These are phyloP conservation scores for Filobasidium floriforme DNA, from an alignment of 768 basidiomycete genomes.

Conservation along the genomic window DNA sequence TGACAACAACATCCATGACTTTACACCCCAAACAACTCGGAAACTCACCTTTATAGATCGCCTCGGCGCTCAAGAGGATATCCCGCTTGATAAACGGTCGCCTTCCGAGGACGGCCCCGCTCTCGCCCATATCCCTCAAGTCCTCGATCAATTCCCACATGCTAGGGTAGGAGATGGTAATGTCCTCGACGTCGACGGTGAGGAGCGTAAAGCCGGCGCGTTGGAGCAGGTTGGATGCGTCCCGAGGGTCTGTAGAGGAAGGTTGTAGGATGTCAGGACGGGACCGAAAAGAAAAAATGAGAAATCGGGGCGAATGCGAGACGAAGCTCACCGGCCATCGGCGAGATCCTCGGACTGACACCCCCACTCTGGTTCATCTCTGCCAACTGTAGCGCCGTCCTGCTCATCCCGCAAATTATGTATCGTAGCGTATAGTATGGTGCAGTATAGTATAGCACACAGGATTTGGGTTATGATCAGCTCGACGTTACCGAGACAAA, in stretches of 20 bases:
- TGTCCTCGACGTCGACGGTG: constrained; percentile 91
- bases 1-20: background rate
- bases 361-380: constrained; percentile 91
- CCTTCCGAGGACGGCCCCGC: constrained; percentile 80
- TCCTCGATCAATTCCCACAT: constrained; percentile 96
- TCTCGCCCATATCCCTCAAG: constrained; percentile 92
- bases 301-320: no score
- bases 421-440: no score
- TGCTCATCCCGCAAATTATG: constrained; percentile 39
- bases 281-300: no score
- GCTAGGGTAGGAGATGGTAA: constrained; percentile 79
- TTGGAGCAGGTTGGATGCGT: constrained; percentile 82
- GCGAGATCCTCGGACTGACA: constrained; percentile 90
- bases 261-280: no score
- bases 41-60: constrained; percentile 79
- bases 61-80: constrained; percentile 79
- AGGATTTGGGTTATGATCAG: no score
- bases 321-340: constrained; percentile 80
- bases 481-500: background rate
- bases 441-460: no score
- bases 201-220: constrained; percentile 89
- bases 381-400: constrained; percentile 87
- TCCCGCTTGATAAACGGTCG: constrained; percentile 68
- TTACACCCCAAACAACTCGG: no score
- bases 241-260: constrained; percentile 63